phyloP scores from a whole-genome alignment of 257 asterid genomes.

The Plantago major region DNA sequence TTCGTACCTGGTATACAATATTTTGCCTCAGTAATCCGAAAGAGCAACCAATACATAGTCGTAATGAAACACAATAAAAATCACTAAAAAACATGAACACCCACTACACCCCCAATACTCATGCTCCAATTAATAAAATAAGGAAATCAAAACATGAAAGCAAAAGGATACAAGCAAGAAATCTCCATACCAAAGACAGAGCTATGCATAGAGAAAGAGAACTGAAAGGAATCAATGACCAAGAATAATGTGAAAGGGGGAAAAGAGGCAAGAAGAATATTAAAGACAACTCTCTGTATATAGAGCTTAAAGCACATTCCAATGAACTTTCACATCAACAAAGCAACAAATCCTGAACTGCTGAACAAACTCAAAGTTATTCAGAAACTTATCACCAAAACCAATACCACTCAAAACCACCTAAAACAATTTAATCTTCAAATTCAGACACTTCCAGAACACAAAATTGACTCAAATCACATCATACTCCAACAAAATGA shows the following conservation, averaged over 20 bases:
- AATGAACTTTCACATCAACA: slow-evolving; percentile 38
- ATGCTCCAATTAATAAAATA: slow-evolving; percentile 5
- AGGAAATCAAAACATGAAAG: neutral
- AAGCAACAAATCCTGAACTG: slow-evolving; percentile 17
- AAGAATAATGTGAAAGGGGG: slow-evolving; percentile 30
- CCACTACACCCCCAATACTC: slow-evolving; percentile 1
- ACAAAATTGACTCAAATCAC: neutral
- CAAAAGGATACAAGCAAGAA: neutral
- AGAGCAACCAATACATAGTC: slow-evolving; percentile 9
- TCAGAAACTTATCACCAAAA: slow-evolving; percentile 9
- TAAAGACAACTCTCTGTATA: slow-evolving; percentile 23
- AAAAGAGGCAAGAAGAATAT: slow-evolving; percentile 20
- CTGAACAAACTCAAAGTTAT: slow-evolving; percentile 24
- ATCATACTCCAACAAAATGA: slow-evolving; percentile 14
- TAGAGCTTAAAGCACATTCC: slow-evolving; percentile 6
- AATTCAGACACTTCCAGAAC: too few species aligned
- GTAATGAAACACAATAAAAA: too few species aligned
- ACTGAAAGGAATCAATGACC: slow-evolving; percentile 8
- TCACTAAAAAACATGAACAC: neutral
- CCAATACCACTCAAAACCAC: too few species aligned
- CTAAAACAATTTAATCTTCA: slow-evolving; percentile 5
- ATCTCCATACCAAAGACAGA: neutral
- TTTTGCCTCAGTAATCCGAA: slow-evolving; percentile 17
- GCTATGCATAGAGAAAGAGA: slow-evolving; percentile 3
- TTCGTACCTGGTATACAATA: slow-evolving; percentile 42